phyloP scores from a whole-genome alignment of 352 stramenopile genomes.

The Phytophthora tentaculata region DNA sequence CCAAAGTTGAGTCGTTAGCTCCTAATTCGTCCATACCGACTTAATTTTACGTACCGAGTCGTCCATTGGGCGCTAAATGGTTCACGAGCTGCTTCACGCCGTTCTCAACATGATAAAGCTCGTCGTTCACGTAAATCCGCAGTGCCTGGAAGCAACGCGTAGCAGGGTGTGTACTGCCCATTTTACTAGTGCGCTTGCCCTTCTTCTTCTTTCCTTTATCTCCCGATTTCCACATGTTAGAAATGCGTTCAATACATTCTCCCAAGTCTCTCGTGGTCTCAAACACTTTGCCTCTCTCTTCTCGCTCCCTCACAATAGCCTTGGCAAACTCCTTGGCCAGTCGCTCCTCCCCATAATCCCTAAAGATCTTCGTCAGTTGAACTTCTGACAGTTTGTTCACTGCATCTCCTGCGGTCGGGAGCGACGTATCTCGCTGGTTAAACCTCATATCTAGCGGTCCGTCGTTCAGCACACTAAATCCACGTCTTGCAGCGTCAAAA shows the following conservation, averaged over 20 bases:
- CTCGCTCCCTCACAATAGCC: slow-evolving; percentile 73
- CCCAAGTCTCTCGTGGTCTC: slow-evolving; percentile 68
- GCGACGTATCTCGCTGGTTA: slow-evolving; percentile 44
- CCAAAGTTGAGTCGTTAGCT: slow-evolving; percentile 13
- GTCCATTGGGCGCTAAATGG: slow-evolving; percentile 58
- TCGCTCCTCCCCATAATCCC: slow-evolving; percentile 70
- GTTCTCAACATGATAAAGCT: slow-evolving; percentile 70
- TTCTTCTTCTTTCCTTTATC: slow-evolving; percentile 32
- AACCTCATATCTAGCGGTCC: slow-evolving; percentile 86
- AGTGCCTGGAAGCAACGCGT: slow-evolving; percentile 83
- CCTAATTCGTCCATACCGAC: no score
- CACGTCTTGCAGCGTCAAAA: slow-evolving; percentile 70
- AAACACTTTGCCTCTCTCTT: slow-evolving; percentile 57
- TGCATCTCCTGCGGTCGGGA: slow-evolving; percentile 60
- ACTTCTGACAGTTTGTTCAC: slow-evolving; percentile 80
- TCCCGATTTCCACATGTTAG: slow-evolving; percentile 63
- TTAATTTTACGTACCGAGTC: slow-evolving; percentile 56
- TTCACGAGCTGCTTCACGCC: slow-evolving; percentile 62
- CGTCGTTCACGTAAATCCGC: slow-evolving; percentile 84
- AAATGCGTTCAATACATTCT: slow-evolving; percentile 79
- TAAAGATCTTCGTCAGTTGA: slow-evolving; percentile 79
- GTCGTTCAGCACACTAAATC: slow-evolving; percentile 79
- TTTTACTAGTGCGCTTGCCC: slow-evolving; percentile 31
- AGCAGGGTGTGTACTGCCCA: slow-evolving; percentile 61
- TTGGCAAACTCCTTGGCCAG: slow-evolving; percentile 85